Base-by-base conservation (phyloP, 768 basidiomycete species). In the Collybia sordida region DNA sequence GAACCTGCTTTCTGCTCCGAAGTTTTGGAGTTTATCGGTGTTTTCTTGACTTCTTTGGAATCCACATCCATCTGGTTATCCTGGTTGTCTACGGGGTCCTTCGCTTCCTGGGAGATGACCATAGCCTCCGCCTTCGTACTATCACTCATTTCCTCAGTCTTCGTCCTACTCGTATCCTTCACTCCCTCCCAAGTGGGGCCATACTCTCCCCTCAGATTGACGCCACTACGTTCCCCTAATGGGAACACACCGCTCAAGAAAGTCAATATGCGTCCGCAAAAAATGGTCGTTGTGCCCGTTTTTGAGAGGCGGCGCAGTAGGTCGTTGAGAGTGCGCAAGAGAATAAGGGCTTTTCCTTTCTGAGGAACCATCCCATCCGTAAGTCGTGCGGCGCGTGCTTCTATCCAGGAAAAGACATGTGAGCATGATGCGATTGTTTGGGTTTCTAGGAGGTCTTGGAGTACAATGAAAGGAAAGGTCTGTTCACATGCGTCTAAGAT, bases 141-240 rank as follows among this genome's bases (percentile, higher is more conserved):
- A 48, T 69, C 70, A 31, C 60, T 59, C 8, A 61, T 50, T 21
- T 65, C 68, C 45, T 64, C 59, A 31, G 64, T 70, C 6, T 64
- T 66, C 12, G 62, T 60, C 45, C 66, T 72, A 51, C 60, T 64
- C 27, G 64, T 54, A 42, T 74, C 72, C 45, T 72, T 72, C 15
- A 85, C 81, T 12, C 83, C 81, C 51, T 90, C 85, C 90, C 89
- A 90, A 19, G 74, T 70, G 8, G 89, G 83, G 0, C 91, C 84
- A 64, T 87, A 92, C 68, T 95, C 90, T 50, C 93, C 93, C 25
- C 93, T 75, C 54, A 96, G 68, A 66, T 97, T 97, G 27, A 96
- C 93, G 25, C 93, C 92, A 64, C 91, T 93, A 43, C 92, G 73
- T 65, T 96, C 93, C 2, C 90, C 89, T 7, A 97, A 67, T 5